A percentile compares a stretch with the other conserved stretches of the same genome.
Evolutionary conservation across 306 rosid species (phyloP).

Genomic region (Ceratonia siliqua): DNA sequence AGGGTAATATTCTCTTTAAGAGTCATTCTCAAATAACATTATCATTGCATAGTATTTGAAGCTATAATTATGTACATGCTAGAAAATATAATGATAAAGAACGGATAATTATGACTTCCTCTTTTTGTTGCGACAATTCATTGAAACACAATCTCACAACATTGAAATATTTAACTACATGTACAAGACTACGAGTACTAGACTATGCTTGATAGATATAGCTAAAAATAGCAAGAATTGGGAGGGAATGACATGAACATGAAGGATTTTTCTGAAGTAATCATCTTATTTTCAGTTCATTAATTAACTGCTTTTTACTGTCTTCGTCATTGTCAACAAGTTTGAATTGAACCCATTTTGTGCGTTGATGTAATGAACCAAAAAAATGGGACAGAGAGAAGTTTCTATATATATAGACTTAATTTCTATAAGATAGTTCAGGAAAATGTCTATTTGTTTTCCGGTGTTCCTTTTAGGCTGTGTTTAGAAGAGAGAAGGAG

Average conservation of each 20-base stretch:
- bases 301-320: no score
- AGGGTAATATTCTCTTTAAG: conserved; percentile 38
- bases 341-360: no score
- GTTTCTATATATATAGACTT: no score
- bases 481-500: background rate
- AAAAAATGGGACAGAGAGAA: background rate
- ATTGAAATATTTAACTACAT: conserved; percentile 9
- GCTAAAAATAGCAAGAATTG: background rate
- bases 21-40: conserved; percentile 1
- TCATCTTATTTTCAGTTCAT: background rate
- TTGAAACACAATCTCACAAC: conserved; percentile 20
- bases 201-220: conserved; percentile 1
- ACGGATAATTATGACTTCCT: conserved; percentile 20
- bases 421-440: no score
- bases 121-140: conserved; percentile 28
- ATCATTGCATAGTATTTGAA: conserved; percentile 13
- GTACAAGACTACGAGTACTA: conserved; percentile 22
- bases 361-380: no score
- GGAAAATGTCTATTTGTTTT: no score
- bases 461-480: background rate
- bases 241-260: background rate
- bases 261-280: background rate
- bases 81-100: background rate
- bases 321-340: no score
- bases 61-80: background rate